Base-by-base conservation (phyloP, 2,329 filamentous ascomycete species). In the Fusarium beomiforme region DNA sequence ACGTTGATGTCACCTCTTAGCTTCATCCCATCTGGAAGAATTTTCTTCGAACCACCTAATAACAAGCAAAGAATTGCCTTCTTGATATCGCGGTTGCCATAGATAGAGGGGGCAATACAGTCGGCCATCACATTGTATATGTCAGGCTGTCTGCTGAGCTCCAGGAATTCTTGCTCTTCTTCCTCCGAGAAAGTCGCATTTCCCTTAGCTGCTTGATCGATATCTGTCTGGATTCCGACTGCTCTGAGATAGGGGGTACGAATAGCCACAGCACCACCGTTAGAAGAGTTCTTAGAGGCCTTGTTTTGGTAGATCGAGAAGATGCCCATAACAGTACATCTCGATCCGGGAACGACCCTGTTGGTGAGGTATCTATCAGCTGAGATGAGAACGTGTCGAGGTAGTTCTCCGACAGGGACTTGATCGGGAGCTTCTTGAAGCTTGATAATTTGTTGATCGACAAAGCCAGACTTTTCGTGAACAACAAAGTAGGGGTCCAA, bases 251-350 rank as follows among this genome's bases (percentile, higher is more conserved):
- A 99, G 1, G 96, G 96, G 50, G 97, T 98, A 72, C 96, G 90
- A 76, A 99, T 98, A 12, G 96, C 96, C 6, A 98, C 95, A 3
- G 96, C 96, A 4, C 92, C 92, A 56, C 90, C 91, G 4, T 88
- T 89, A 21, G 87, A 89, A 8, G 89, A 90, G 75, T 91, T 92
- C 81, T 95, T 97, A 43, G 89, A 92, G 42, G 91, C 92, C 81
- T 98, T 98, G 75, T 92, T 92, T 80, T 98, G 94, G 81, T 98
- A 99, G 78, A 98, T 98, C 33, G 95, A 98, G 84, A 98, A 99
- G 36, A 99, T 94, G 23, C 96, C 96, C 89, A 96, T 98, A 21
- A 99, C 88, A 5, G 94, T 97, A 80, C 96, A 99, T 79, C 95
- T 89, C 54, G 95, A 97, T 33, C 96, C 96, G 9, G 96, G 96